Conservation (phyloP, 2,329 filamentous ascomycete species). For the Sporothrix globosa region DNA sequence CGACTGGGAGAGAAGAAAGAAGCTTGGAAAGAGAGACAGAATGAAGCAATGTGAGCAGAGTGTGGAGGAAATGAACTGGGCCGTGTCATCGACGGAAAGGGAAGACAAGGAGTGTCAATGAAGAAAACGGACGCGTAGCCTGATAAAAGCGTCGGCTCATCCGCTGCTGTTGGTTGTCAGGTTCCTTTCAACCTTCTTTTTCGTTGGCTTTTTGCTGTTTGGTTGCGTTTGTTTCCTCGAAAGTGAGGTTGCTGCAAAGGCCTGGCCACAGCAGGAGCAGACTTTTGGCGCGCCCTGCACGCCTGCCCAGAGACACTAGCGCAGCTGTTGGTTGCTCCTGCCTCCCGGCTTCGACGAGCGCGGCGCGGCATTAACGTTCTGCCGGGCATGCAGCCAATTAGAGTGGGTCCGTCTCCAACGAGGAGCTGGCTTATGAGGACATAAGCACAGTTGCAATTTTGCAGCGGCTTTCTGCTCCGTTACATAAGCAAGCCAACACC, state of each 20-base stretch:
- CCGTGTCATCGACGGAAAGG: neutral
- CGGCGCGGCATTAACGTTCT: constrained; percentile 25
- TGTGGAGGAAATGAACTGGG: neutral
- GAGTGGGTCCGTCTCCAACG: neutral
- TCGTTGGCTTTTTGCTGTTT: neutral
- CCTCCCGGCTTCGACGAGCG: neutral
- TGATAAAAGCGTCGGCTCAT: constrained; percentile 27
- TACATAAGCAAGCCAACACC: neutral
- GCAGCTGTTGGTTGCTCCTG: constrained; percentile 18
- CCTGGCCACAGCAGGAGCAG: constrained; percentile 13
- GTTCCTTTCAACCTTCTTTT: neutral
- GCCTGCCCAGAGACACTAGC: constrained; percentile 17
- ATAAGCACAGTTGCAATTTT: neutral
- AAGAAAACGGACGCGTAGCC: constrained; percentile 11
- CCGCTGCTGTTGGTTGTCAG: constrained; percentile 2
- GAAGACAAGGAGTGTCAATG: constrained; percentile 9
- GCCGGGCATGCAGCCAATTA: constrained; percentile 2
- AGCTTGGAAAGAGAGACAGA: neutral
- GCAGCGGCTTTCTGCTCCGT: neutral
- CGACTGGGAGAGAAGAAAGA: neutral
- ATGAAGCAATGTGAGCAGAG: neutral
- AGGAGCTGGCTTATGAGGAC: neutral
- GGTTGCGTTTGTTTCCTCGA: constrained; percentile 2
- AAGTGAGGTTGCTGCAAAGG: constrained; percentile 4
- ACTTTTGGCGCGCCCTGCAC: constrained; percentile 23